Base-by-base conservation (phyloP, 164 flowering plant genomes). In the Macadamia tetraphylla region DNA sequence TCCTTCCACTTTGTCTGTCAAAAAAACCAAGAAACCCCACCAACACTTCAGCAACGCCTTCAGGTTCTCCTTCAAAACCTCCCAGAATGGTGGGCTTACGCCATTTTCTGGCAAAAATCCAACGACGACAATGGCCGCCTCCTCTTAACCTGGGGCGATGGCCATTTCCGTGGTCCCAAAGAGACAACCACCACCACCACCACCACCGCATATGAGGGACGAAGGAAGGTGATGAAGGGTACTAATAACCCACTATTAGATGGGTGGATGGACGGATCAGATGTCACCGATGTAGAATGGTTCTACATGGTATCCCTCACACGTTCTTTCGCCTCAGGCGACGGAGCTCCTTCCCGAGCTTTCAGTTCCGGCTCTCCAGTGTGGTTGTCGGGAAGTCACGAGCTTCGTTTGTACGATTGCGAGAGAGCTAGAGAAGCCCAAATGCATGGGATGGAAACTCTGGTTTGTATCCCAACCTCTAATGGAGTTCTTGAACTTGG, bases 71-170 rank as follows among this genome's bases (percentile, higher is more conserved):
- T 86, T 66, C 84, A 84, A 31, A 70, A 62, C 79, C 83, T 77
- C 30, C 77, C 74, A 0, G 84, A 82, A 0, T 80, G 84, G 78
- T 91, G 97, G 97, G 72, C 79, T 46, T 88, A 89, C 58, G 86
- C 92, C 71, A 88, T 92, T 40, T 85, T 88, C 70, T 92, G 98
- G 98, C 82, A 80, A 65, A 62, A 80, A 1, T 65, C 85, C 0
- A 72, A 64, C 32, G 83, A 76, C 51, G 70, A 61, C 17, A 52
- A 70, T 67, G 82, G 77, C 63, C 71, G 76, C 6, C 32, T 77
- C 46, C 62, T 68, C 49, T 66, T 88, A 5, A 31, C 79, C 0
- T 92, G 98, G 91, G 96, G 80, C 0, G 96, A 88, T 60, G 98
- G 98, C 58, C 81, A 87, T 71, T 87, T 83, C 58, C 80, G 80